A percentile compares a stretch with the other conserved stretches of the same genome.
phyloP scores from a whole-genome alignment of 2,329 filamentous ascomycete genomes.

The Penicillium corylophilum region DNA sequence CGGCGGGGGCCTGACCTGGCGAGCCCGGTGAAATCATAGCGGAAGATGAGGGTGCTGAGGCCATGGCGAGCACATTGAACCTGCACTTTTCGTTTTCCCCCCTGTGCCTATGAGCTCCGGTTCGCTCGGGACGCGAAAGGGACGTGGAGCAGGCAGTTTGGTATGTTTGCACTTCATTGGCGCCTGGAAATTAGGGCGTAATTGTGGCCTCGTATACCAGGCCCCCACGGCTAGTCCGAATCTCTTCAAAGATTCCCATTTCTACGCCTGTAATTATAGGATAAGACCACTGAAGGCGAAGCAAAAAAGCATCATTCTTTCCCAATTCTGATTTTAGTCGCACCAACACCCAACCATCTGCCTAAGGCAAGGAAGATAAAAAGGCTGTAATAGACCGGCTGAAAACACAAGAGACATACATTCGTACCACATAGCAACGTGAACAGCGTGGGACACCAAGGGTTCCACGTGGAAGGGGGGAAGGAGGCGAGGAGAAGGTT shows the following conservation, averaged over 20 bases:
- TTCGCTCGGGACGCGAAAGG: conserved; percentile 10
- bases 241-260: too few species aligned
- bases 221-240: too few species aligned
- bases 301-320: neutral
- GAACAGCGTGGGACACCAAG: neutral
- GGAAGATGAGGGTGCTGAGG: conserved; percentile 11
- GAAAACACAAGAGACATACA: conserved; percentile 18
- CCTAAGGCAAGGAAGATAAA: conserved; percentile 1
- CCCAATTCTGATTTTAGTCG: neutral
- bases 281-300: neutral
- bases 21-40: conserved; percentile 5
- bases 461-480: neutral
- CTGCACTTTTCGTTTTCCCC: neutral
- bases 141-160: conserved; percentile 12
- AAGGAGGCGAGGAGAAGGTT: neutral
- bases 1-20: conserved; percentile 13
- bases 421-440: conserved; percentile 26
- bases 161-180: conserved; percentile 1
- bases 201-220: neutral
- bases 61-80: conserved; percentile 18
- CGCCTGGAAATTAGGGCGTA: neutral
- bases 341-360: neutral
- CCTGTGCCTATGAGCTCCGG: conserved; percentile 10
- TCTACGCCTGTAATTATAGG: too few species aligned
- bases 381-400: conserved; percentile 11